These are phyloP conservation scores for carrot (Daucus carota) DNA, from an alignment of 129 eudicot species.

Conservation along the genomic window DNA sequence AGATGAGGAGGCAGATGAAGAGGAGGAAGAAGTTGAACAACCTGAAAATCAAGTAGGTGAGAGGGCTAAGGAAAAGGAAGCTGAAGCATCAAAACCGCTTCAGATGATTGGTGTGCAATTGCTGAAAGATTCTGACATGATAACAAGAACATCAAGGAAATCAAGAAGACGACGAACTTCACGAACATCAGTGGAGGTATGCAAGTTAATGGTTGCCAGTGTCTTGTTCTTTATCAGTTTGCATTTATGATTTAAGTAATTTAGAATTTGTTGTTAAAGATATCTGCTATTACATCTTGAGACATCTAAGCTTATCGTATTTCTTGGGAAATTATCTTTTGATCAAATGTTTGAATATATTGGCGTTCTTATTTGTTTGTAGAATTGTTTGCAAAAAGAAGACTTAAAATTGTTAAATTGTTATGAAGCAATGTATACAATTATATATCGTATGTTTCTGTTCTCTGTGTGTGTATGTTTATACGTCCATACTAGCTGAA, in stretches of 20 bases:
- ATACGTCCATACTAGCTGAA: background rate
- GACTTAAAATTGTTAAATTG: background rate
- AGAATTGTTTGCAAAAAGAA: background rate
- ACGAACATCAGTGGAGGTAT: constrained; percentile 61
- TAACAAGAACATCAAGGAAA: constrained; percentile 51
- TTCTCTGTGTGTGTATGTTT: background rate
- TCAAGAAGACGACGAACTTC: constrained; percentile 46
- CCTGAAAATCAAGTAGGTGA: constrained; percentile 61
- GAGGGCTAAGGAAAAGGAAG: constrained; percentile 70
- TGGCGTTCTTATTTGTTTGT: background rate
- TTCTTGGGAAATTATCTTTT: background rate
- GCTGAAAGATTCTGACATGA: constrained; percentile 56
- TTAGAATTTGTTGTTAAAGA: background rate
- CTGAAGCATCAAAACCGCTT: constrained; percentile 62
- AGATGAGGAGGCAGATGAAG: constrained; percentile 70
- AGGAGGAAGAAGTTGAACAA: constrained; percentile 65
- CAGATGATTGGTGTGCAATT: constrained; percentile 96
- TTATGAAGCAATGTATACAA: background rate
- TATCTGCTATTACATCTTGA: background rate
- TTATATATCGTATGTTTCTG: background rate
- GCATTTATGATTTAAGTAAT: background rate
- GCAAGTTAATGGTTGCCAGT: constrained; percentile 1
- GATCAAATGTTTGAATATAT: background rate
- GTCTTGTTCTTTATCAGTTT: background rate
- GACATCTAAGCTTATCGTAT: background rate